Evolutionary conservation across 768 basidiomycete genomes (phyloP), one percentile per base, ranked within the genome.

Genomic region (Mycena venus): DNA sequence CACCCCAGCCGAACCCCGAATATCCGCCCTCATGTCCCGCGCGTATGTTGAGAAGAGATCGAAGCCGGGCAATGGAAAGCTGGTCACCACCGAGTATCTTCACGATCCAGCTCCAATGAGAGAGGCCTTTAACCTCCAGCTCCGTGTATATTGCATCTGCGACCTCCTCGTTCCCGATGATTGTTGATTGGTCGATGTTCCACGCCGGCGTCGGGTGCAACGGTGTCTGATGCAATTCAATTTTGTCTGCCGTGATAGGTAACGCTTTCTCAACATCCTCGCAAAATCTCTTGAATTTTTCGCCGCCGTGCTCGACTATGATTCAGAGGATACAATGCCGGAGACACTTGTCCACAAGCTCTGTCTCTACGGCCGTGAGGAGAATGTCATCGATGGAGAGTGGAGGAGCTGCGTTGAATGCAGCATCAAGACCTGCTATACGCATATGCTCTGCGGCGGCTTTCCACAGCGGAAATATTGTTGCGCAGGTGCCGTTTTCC

Each of bases 11-110:
- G 53, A 81, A 83, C 0, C 80, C 78, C 1, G 70, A 27, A 25
- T 71, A 74, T 0, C 79, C 81, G 23, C 63, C 47, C 32, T 65
- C 63, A 25, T 65, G 6, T 7, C 63, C 63, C 5, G 80, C 81
- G 0, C 84, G 82, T 23, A 82, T 79, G 55, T 60, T 75, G 27
- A 76, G 74, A 3, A 85, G 25, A 3, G 84, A 67, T 0, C 84
- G 82, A 1, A 84, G 72, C 0, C 83, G 82, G 3, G 84, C 80
- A 34, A 86, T 73, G 0, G 86, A 83, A 0, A 87, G 78, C 73
- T 86, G 86, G 70, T 86, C 85, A 14, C 85, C 63, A 19, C 27
- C 44, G 29, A 65, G 19, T 15, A 65, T 51, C 59, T 51, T 85
- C 82, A 25, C 86, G 82, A 15, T 84, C 83, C 85, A 25, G 19